Evolutionary conservation across 2,329 filamentous ascomycete genomes (phyloP).

Genomic region (Fusarium sp.): DNA sequence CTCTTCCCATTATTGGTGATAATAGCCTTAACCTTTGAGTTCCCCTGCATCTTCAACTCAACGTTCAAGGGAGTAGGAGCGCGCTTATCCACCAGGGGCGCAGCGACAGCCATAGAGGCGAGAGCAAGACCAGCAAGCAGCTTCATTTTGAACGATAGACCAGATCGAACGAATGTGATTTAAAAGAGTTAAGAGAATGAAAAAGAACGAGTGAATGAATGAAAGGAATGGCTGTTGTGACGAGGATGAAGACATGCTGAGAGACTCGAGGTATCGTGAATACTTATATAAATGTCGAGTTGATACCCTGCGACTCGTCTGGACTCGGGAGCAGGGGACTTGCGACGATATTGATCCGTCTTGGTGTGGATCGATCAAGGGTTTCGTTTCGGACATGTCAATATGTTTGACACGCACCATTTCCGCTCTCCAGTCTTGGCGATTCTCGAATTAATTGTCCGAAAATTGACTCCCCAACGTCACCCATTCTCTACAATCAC

Average conservation of each 20-base stretch:
- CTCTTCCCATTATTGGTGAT: slow-evolving; percentile 62
- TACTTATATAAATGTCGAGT: slow-evolving; percentile 24
- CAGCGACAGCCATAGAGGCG: slow-evolving; percentile 39
- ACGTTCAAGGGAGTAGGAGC: slow-evolving; percentile 54
- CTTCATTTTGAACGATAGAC: slow-evolving; percentile 39
- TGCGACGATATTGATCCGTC: slow-evolving; percentile 14
- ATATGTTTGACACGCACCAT: slow-evolving; percentile 19
- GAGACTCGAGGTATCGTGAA: neutral
- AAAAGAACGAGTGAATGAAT: slow-evolving; percentile 15
- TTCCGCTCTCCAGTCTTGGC: neutral
- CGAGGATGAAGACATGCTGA: neutral
- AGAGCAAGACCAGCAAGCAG: slow-evolving; percentile 41
- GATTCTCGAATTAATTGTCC: neutral
- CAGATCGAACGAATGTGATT: slow-evolving; percentile 17
- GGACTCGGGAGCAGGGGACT: neutral
- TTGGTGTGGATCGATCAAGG: slow-evolving; percentile 13
- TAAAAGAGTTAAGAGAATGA: neutral
- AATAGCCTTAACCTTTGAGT: slow-evolving; percentile 62
- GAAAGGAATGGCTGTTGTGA: slow-evolving; percentile 7
- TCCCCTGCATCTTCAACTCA: slow-evolving; percentile 58
- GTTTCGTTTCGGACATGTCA: slow-evolving; percentile 12
- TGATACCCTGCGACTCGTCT: slow-evolving; percentile 9
- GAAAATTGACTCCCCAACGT: neutral
- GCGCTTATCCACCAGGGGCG: slow-evolving; percentile 42
- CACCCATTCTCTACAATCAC: neutral